Evolutionary conservation across 2,329 filamentous ascomycete species (phyloP).

Genomic region (Sordariomycetes sp.): DNA sequence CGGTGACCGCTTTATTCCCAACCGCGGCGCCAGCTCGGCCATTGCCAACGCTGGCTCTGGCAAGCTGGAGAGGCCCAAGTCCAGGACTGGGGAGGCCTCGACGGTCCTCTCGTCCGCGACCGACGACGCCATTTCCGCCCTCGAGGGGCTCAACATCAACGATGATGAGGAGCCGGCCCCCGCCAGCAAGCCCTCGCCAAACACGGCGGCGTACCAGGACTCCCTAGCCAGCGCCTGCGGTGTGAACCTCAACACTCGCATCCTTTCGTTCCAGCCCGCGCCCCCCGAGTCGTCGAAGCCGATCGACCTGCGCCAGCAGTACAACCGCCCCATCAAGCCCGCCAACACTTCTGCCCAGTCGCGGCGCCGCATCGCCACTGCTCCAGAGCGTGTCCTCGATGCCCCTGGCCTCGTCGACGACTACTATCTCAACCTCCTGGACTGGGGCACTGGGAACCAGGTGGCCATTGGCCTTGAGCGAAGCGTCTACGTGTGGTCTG

Average conservation of each 20-base stretch:
- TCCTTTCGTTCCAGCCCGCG: conserved; percentile 95
- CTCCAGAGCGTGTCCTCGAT: conserved; percentile 91
- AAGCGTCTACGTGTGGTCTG: conserved; percentile 97
- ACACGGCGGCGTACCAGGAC: conserved; percentile 84
- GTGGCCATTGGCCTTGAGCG: conserved; percentile 96
- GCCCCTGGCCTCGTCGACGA: conserved; percentile 93
- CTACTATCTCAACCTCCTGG: conserved; percentile 97
- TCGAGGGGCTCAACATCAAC: conserved; percentile 67
- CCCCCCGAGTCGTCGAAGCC: conserved; percentile 97
- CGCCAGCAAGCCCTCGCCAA: conserved; percentile 72
- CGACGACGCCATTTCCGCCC: conserved; percentile 67
- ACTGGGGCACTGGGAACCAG: conserved; percentile 97
- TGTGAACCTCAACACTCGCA: conserved; percentile 86
- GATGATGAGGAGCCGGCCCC: conserved; percentile 60
- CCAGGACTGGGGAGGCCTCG: conserved; percentile 59
- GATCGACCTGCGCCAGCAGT: conserved; percentile 93
- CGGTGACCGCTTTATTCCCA: conserved; percentile 92
- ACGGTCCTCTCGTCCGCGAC: conserved; percentile 66
- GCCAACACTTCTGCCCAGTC: conserved; percentile 70
- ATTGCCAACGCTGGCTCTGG: conserved; percentile 71
- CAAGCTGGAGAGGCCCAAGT: conserved; percentile 75
- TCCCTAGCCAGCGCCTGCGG: conserved; percentile 85
- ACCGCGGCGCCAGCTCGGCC: conserved; percentile 80
- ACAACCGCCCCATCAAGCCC: conserved; percentile 89
- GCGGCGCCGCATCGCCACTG: conserved; percentile 83